A percentile compares a stretch with the other conserved stretches of the same genome.
Evolutionary conservation across 2,329 filamentous ascomycete species (phyloP).

Genomic region (Thelonectria discophora): DNA sequence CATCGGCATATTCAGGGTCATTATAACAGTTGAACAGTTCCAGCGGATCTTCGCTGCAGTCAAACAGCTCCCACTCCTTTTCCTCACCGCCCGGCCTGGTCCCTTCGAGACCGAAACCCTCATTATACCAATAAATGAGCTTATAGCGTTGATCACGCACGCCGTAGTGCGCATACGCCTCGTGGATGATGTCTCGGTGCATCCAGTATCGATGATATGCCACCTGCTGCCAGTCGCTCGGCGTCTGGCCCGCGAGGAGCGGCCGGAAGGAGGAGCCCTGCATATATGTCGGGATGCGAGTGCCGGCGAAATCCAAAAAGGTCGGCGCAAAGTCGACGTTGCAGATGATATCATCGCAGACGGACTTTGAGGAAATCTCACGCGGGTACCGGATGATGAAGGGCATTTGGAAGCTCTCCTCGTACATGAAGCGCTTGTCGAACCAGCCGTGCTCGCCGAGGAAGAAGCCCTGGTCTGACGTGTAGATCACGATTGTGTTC

Average conservation of each 20-base stretch:
- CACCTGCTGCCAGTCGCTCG: slow-evolving; percentile 57
- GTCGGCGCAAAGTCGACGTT: slow-evolving; percentile 65
- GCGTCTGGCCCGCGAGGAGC: slow-evolving; percentile 50
- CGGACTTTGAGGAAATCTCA: slow-evolving; percentile 49
- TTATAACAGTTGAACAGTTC: slow-evolving; percentile 59
- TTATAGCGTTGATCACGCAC: slow-evolving; percentile 62
- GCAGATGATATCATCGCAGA: slow-evolving; percentile 59
- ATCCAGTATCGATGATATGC: slow-evolving; percentile 67
- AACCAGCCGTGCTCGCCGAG: slow-evolving; percentile 67
- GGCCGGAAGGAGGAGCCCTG: slow-evolving; percentile 57
- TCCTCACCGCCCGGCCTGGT: slow-evolving; percentile 51
- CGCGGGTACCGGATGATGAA: slow-evolving; percentile 58
- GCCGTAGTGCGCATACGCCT: slow-evolving; percentile 62
- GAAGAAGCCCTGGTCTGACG: slow-evolving; percentile 65
- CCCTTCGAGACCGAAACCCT: slow-evolving; percentile 56
- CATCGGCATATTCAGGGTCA: slow-evolving; percentile 48
- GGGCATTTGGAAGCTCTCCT: slow-evolving; percentile 66
- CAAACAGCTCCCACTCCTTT: slow-evolving; percentile 64
- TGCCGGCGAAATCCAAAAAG: slow-evolving; percentile 56
- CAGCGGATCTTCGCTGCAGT: slow-evolving; percentile 59
- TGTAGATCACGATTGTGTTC: slow-evolving; percentile 63
- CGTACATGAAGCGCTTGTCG: slow-evolving; percentile 67
- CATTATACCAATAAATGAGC: slow-evolving; percentile 67
- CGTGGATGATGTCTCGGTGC: slow-evolving; percentile 60
- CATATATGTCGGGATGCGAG: slow-evolving; percentile 58